These are phyloP conservation scores for Alnus rubra DNA, from an alignment of 306 rosid species.

Conservation along the genomic window DNA sequence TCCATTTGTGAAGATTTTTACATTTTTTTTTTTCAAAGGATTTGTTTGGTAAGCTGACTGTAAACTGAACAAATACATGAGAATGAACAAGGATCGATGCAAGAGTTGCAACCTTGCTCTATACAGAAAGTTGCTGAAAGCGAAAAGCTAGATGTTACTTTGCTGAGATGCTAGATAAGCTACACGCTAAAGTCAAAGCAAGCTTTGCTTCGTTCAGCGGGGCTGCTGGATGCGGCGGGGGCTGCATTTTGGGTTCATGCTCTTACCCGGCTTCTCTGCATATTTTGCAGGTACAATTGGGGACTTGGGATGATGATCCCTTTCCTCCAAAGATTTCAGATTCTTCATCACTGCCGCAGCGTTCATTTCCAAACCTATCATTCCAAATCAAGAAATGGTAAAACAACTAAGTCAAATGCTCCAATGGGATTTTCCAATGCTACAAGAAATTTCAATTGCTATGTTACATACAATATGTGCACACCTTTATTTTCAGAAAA, in stretches of 20 bases:
- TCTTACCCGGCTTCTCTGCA: constrained; percentile 40
- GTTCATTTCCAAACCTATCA: constrained; percentile 24
- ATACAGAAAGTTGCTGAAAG: constrained; percentile 56
- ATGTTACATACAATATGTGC: neutral
- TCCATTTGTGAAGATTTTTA: constrained; percentile 17
- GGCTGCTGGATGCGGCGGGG: constrained; percentile 45
- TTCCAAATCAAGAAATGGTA: neutral
- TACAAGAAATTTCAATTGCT: neutral
- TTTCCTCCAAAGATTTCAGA: constrained; percentile 39
- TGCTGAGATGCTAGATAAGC: constrained; percentile 30
- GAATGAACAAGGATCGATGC: constrained; percentile 37
- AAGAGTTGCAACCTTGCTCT: constrained; percentile 48
- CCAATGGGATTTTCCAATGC: neutral
- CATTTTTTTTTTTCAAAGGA: constrained; percentile 21
- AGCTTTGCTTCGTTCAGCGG: constrained; percentile 26
- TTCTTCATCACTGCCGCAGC: constrained; percentile 27
- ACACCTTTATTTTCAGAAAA: constrained; percentile 52
- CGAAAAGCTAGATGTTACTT: constrained; percentile 31
- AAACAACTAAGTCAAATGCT: neutral
- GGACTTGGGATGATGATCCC: constrained; percentile 22
- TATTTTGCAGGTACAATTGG: constrained; percentile 29
- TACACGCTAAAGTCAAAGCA: constrained; percentile 22
- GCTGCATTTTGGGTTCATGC: constrained; percentile 40
- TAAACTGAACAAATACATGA: constrained; percentile 18
- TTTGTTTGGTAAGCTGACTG: constrained; percentile 23